Base-by-base conservation (phyloP, 179 eudicot species). In the Carnegiea gigantea region DNA sequence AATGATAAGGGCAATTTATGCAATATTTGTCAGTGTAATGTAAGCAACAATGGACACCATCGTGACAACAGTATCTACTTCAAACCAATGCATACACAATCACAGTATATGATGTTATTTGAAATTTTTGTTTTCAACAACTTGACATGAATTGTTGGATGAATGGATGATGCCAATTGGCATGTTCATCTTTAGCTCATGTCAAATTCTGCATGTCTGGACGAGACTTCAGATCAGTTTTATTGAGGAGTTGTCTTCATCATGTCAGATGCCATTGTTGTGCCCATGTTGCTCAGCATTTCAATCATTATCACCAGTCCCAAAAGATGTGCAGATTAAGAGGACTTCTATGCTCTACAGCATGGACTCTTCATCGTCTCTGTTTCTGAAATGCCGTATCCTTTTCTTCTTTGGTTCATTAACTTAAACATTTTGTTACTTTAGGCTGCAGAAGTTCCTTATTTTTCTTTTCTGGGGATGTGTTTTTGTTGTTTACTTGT, bases 351-450 rank as follows among this genome's bases (percentile, higher is more conserved):
- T 89, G 53, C 86, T 94, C 83, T 94, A 94, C 82, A 90, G 75
- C 40, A 44, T 80, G 86, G 89, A 83, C 77, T 40, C 43, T 73
- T 83, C 89, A 48, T 78, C 89, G 59, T 83, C 86, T 79, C 84
- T 85, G 81, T 86, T 94, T 70, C 92, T 91, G 28, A 78, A 82
- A 82, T 87, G 87, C 49, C 93, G 98, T 96, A 96, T 96, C 97
- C 99, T 90, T 82, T 71, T 33, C 48, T 18, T 57, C 4, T 33
- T 72, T 38, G 20, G 73, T 30, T 18, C 75, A 57, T 67, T 38
- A 33, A 78, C 64, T 13, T 67, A 43, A 78, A 60, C 64, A n/a
- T 78, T 40, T 12, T 51, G 14, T 51, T 33, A 59, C 53, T 23
- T 13, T 6, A 62, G 49, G 38, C 28, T 30, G 30, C 30, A 21